Base-by-base conservation (phyloP, 305 asterid species). In the Fraxinus floribunda region DNA sequence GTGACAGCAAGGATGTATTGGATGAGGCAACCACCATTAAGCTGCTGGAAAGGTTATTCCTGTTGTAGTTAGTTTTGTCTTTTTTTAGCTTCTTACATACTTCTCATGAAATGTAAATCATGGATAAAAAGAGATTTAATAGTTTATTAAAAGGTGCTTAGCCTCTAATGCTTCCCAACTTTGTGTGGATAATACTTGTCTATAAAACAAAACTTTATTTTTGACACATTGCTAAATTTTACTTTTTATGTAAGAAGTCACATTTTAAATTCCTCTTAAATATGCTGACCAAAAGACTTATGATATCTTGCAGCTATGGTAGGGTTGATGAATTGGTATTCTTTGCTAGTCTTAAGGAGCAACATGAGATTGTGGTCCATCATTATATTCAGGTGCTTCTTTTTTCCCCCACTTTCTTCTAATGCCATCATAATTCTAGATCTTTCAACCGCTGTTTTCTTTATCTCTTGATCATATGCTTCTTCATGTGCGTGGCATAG, bases 1-100 rank as follows among this genome's bases (percentile, higher is more conserved):
- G 98, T 78, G 99, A 95, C 86, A 82, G 89, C 92, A 95, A 95
- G 92, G 99, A 95, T 87, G 99, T 93, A 64, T 86, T 95, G 89
- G 99, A 94, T 86, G 98, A 95, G 89, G 98, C 97, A 83, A 95
- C 98, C 34, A 94, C 98, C 70, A 88, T 95, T 98, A 94, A 93
- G 81, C 95, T 95, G 86, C 92, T 95, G 15, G 97, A 93, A 90
- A 93, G 99, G 98, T 94, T 82, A 84, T 81, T 83, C 52, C 46
- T 79, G 57, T 83, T 87, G 84, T 52, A 39, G 71, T 76, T 85
- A 15, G 76, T 78, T 81, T 10, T 24, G 46, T 71, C 75, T 81
- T 30, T 60, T 64, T 60, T 73, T 64, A 68, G 26, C 76, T 71
- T 71, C 44, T 26, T 35, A 79, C 34, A 13, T 49, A 34, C 34